phyloP scores from a whole-genome alignment of 768 basidiomycete species.

The Lepiota brunneoincarnata region DNA sequence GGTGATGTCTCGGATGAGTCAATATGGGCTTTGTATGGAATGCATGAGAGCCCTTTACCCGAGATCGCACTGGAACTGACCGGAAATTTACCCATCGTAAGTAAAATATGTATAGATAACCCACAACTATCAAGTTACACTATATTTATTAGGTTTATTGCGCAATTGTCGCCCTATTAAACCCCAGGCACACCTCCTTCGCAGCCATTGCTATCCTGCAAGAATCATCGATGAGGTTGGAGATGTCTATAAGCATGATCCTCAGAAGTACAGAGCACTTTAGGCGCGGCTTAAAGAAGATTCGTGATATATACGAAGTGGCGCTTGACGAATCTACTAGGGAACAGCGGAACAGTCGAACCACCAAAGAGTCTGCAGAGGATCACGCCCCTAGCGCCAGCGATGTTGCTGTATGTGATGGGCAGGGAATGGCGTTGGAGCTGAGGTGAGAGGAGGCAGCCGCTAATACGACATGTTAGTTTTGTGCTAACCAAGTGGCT shows the following conservation, averaged over 20 bases:
- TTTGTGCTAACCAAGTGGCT: background rate
- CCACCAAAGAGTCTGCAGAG: background rate
- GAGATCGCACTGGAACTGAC: slow-evolving; percentile 18
- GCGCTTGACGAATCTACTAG: slow-evolving; percentile 26
- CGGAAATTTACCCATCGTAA: slow-evolving; percentile 31
- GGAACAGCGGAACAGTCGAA: slow-evolving; percentile 5
- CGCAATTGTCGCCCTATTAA: slow-evolving; percentile 27
- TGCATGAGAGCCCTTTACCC: slow-evolving; percentile 10
- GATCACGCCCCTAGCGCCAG: too few relatives aligned
- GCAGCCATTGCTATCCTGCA: slow-evolving; percentile 39
- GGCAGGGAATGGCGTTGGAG: slow-evolving; percentile 24
- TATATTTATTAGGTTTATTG: slow-evolving; percentile 30
- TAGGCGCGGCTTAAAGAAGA: slow-evolving; percentile 21
- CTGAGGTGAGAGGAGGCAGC: slow-evolving; percentile 13
- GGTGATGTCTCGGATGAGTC: slow-evolving; percentile 22
- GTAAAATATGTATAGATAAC: background rate
- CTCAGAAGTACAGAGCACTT: slow-evolving; percentile 19
- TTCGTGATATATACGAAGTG: slow-evolving; percentile 31
- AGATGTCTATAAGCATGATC: slow-evolving; percentile 21
- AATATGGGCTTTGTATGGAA: slow-evolving; percentile 17
- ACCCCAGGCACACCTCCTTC: slow-evolving; percentile 33
- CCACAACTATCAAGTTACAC: background rate
- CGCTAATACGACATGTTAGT: too few relatives aligned
- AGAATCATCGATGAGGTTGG: slow-evolving; percentile 29
- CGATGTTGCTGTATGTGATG: background rate